Evolutionary conservation across 768 basidiomycete species (phyloP), one percentile per base, ranked within the genome.

Genomic region (Cyclocybe cylindracea): DNA sequence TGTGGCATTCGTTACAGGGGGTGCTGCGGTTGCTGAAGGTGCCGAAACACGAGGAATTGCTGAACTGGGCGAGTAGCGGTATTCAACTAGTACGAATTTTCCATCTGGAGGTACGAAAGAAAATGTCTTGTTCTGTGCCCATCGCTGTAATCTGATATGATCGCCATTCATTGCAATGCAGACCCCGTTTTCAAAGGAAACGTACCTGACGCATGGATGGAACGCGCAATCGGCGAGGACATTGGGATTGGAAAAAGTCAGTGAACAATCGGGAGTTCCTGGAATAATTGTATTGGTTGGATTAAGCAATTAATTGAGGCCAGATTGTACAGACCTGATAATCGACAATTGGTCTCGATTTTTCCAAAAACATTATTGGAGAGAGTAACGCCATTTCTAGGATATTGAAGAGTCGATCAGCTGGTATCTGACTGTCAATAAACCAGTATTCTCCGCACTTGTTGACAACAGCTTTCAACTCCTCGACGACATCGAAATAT

Each of bases 51-150:
- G 51, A 13, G 68, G 60, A 35, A 66, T 57, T 14, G 71, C 59
- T n/a, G 78, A 52, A 48, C 67, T 70, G 9, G 79, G 72, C 8
- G 74, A 67, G 64, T 85, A 88, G 24, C 88, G 87, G 63, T 97
- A 98, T 57, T 94, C 89, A 63, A 87, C 81, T 14, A 97, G 75
- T 7, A 79, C 79, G 70, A 97, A 98, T 46, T 81, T 81, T 3
- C 95, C 94, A 60, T 98, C 95, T 4, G 95, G 95, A 5, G 95
- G 95, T 16, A 98, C 83, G 65, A 98, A 98, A 2, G 95, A 96
- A 38, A 98, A 71, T 1, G 78, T 69, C 60, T 83, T 87, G 62
- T 91, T 86, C 36, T 85, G 82, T 18, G 78, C 73, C 89, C 92
- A 97, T 50, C 86, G 84, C 94, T 95, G 53, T 11, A 32, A 2